phyloP scores from a whole-genome alignment of 768 basidiomycete genomes.

The Mycena maculata region DNA sequence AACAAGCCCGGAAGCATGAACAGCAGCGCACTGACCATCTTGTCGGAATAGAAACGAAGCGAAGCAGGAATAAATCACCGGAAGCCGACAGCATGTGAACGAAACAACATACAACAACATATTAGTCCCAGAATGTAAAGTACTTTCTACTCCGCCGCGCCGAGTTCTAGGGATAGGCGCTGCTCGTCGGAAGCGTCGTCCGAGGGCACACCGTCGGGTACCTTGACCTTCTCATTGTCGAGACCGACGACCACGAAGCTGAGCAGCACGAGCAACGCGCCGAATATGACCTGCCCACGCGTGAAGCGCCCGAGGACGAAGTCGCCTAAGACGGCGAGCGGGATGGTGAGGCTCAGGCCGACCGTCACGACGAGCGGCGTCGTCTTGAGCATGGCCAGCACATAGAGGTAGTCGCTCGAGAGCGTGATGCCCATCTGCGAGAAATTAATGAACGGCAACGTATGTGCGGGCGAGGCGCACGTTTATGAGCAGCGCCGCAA shows the following conservation, averaged over 20 bases:
- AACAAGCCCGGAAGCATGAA: conserved; percentile 7
- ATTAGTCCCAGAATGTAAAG: not conserved
- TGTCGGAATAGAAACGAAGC: not conserved
- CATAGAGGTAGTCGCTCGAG: conserved; percentile 87
- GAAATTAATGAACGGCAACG: conserved; percentile 29
- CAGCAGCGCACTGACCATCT: conserved; percentile 37
- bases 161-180: conserved; percentile 15
- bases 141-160: conserved; percentile 13
- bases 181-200: conserved; percentile 19
- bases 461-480: conserved; percentile 45
- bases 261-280: conserved; percentile 79
- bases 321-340: conserved; percentile 89
- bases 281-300: conserved; percentile 70
- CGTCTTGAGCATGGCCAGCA: conserved; percentile 95
- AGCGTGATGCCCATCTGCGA: conserved; percentile 84
- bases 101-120: conserved; percentile 16
- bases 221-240: conserved; percentile 52
- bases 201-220: conserved; percentile 26
- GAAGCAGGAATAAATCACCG: not conserved
- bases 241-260: conserved; percentile 83
- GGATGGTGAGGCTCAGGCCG: conserved; percentile 94
- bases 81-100: not conserved
- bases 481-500: conserved; percentile 65
- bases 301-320: conserved; percentile 70
- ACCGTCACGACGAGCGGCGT: conserved; percentile 94